Evolutionary conservation across 345 rosid genomes (phyloP), one percentile per base, ranked within the genome.

Genomic region (Corymbia maculata): DNA sequence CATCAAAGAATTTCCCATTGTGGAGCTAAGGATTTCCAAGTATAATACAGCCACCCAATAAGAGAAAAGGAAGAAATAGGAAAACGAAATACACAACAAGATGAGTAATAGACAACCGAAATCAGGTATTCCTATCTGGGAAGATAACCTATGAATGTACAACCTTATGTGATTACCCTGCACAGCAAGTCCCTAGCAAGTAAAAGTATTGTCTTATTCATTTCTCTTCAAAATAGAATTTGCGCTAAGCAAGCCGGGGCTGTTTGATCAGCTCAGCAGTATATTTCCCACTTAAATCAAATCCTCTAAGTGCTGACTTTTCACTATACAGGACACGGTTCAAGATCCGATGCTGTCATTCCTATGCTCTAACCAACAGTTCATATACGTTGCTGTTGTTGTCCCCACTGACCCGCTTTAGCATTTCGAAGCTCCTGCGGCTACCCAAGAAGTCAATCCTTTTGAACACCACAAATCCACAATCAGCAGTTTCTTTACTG

Each of bases 371-470:
- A 85, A 95, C 91, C 91, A 97, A 87, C 87, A 97, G 97, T 91
- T 96, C 98, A 49, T 95, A 95, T 82, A 95, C 98, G 51, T 95
- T 95, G 88, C 97, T 93, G 61, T 94, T 96, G 90, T 94, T 95
- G 90, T 96, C 98, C 45, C 98, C 97, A 7, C 89, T 91, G 52
- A 96, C 96, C 42, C 96, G 97, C 93, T 95, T 96, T 88, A 96
- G 92, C 98, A 94, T 95, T 92, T 95, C 98, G 1, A 96, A 97
- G 88, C 94, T 92, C 89, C 91, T 94, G 16, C 97, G 92, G 88
- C 96, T 96, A 61, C 99, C 98, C 13, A 97, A 90, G 91, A 96
- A 95, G 49, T 96, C 98, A 16, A 95, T 90, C 90, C 98, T 92
- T 90, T 89, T 94, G 93, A 95, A 97, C 66, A 19, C 89, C 89